Percentiles rank a stretch among this genome's conserved stretches.
Conservation (phyloP, 163 green algal genomes). For the Scenedesmus sp. region DNA sequence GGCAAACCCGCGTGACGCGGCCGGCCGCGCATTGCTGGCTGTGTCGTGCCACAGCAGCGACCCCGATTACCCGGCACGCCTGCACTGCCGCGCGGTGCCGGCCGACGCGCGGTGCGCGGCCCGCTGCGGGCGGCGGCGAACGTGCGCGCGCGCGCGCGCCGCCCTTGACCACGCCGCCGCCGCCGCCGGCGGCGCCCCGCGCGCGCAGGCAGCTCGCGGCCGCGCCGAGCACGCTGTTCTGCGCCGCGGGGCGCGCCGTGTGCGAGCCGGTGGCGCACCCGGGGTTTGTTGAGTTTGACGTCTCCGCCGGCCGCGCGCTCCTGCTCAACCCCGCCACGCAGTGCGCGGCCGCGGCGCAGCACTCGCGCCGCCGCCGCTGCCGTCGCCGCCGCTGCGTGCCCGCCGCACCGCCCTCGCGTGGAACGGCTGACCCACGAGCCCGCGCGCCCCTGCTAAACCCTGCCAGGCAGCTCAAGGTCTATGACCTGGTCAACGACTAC, state of each 20-base stretch:
- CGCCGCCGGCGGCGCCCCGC: too few relatives aligned
- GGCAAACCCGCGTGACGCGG: constrained; percentile 4
- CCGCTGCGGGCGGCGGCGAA: too few relatives aligned
- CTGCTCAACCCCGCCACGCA: constrained; percentile 22
- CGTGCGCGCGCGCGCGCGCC: too few relatives aligned
- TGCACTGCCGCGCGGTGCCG: constrained; percentile 32
- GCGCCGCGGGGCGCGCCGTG: neutral
- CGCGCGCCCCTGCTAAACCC: too few relatives aligned
- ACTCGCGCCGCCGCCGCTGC: too few relatives aligned
- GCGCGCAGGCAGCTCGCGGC: too few relatives aligned
- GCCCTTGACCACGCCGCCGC: too few relatives aligned
- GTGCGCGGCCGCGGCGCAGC: too few relatives aligned
- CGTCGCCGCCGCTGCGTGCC: too few relatives aligned
- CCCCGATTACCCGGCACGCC: neutral
- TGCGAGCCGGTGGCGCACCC: constrained; percentile 11
- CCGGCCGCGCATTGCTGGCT: constrained; percentile 6
- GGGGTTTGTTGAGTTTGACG: constrained; percentile 40
- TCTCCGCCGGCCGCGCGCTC: neutral
- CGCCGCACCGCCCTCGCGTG: too few relatives aligned
- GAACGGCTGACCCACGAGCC: too few relatives aligned
- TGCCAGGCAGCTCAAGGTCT: constrained; percentile 29
- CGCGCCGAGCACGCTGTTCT: too few relatives aligned
- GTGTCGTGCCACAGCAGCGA: constrained; percentile 30
- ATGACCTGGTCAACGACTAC: constrained; percentile 32
- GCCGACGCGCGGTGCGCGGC: neutral